Percentiles rank a stretch among this genome's conserved stretches.
These are phyloP conservation scores for Plenodomus lindquistii DNA, from an alignment of 2,329 filamentous ascomycete genomes.

Conservation along the genomic window DNA sequence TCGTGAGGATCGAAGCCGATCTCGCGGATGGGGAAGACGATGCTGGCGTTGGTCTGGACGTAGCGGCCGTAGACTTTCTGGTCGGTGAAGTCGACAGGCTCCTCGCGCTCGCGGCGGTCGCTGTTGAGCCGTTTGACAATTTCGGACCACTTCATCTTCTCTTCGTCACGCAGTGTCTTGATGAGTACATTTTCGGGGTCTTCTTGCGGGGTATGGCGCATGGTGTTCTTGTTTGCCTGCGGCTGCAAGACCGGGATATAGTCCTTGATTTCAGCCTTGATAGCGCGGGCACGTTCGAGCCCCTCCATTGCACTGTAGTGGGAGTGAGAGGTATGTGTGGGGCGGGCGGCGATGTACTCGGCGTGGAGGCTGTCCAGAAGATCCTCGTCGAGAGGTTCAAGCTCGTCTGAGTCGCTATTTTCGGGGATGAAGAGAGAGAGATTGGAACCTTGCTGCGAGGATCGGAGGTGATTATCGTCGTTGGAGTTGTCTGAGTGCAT, in stretches of 20 bases:
- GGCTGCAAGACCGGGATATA: conserved; percentile 16
- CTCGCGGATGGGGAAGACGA: conserved; percentile 26
- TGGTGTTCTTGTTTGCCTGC: neutral
- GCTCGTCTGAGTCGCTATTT: neutral
- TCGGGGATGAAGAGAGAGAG: conserved; percentile 17
- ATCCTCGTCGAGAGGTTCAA: neutral
- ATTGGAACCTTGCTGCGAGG: neutral
- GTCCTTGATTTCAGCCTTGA: conserved; percentile 18
- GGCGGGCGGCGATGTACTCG: neutral
- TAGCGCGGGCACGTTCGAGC: conserved; percentile 20
- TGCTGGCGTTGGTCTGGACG: conserved; percentile 32
- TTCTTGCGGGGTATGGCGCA: conserved; percentile 9
- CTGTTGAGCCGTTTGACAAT: conserved; percentile 35
- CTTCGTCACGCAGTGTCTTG: conserved; percentile 31
- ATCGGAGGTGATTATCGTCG: neutral
- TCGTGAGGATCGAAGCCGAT: conserved; percentile 38
- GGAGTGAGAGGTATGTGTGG: neutral
- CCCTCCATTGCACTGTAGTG: conserved; percentile 7
- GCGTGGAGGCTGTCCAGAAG: neutral
- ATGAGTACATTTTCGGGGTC: conserved; percentile 42
- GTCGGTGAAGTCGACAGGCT: conserved; percentile 26
- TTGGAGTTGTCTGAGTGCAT: neutral
- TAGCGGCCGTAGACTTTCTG: conserved; percentile 44
- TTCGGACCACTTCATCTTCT: conserved; percentile 30
- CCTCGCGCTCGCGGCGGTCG: conserved; percentile 16